Percentiles rank a stretch among this genome's conserved stretches.
phyloP scores from a whole-genome alignment of 768 basidiomycete genomes.

The Trametes villosa region DNA sequence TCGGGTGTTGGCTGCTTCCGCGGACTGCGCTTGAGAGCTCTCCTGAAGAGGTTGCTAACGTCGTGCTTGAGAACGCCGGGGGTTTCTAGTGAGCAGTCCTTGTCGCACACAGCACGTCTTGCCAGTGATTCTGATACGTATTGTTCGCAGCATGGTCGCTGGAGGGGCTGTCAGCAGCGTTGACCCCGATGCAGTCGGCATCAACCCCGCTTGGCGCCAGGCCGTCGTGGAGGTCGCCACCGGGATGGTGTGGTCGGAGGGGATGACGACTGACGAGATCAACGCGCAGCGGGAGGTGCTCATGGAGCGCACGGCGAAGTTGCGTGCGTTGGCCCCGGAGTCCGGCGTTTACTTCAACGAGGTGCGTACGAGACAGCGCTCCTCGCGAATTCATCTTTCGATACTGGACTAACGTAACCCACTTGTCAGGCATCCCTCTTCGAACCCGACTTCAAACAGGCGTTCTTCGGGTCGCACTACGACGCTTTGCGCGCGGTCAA shows the following conservation, averaged over 20 bases:
- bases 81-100: no score
- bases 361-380: no score
- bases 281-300: constrained; percentile 21
- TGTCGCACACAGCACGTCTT: no score
- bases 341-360: constrained; percentile 54
- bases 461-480: constrained; percentile 54
- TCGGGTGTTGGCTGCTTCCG: constrained; percentile 30
- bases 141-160: constrained; percentile 40
- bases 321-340: constrained; percentile 37
- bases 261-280: constrained; percentile 24
- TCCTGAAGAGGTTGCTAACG: constrained; percentile 19
- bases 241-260: constrained; percentile 30
- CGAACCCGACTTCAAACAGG: constrained; percentile 44
- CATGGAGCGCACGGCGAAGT: constrained; percentile 27
- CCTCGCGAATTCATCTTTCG: no score
- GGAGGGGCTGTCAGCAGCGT: constrained; percentile 48
- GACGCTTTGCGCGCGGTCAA: constrained; percentile 46
- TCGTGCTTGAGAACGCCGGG: constrained; percentile 1
- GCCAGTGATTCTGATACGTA: neutral
- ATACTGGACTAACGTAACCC: neutral
- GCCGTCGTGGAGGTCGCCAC: constrained; percentile 40
- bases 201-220: constrained; percentile 54
- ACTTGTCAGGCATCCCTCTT: constrained; percentile 49
- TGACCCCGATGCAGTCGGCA: constrained; percentile 43
- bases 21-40: constrained; percentile 22